Percentiles rank a stretch among this genome's conserved stretches.
These are phyloP conservation scores for Trametes gibbosa DNA, from an alignment of 768 basidiomycete species.

Conservation along the genomic window DNA sequence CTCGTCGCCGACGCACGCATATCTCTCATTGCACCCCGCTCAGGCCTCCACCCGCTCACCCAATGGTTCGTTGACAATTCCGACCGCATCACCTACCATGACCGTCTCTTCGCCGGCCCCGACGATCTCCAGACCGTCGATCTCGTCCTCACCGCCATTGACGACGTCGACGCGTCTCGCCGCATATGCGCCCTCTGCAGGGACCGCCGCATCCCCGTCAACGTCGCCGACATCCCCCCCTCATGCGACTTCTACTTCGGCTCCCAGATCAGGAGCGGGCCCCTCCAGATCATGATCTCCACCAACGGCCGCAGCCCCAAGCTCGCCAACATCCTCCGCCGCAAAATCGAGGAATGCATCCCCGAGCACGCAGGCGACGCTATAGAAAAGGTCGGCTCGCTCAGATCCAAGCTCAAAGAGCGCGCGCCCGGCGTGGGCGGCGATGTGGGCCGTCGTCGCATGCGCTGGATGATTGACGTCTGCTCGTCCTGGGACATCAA, in stretches of 20 bases:
- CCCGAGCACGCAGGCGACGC: slow-evolving; percentile 73
- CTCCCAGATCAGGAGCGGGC: slow-evolving; percentile 84
- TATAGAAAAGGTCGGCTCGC: slow-evolving; percentile 72
- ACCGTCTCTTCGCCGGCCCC: slow-evolving; percentile 62
- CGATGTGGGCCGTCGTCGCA: slow-evolving; percentile 68
- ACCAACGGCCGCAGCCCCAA: slow-evolving; percentile 93
- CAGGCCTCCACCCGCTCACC: slow-evolving; percentile 63
- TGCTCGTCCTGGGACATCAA: slow-evolving; percentile 87
- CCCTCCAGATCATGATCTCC: slow-evolving; percentile 93
- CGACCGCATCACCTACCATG: slow-evolving; percentile 63
- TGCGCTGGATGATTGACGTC: slow-evolving; percentile 89
- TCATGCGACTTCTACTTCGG: slow-evolving; percentile 99
- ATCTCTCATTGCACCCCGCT: slow-evolving; percentile 69
- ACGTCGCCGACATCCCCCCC: slow-evolving; percentile 94
- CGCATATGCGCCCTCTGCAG: slow-evolving; percentile 72
- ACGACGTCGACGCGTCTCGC: slow-evolving; percentile 70
- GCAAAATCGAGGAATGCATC: slow-evolving; percentile 62
- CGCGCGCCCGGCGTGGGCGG: slow-evolving; percentile 85
- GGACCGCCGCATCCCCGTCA: slow-evolving; percentile 74
- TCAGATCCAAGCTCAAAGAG: slow-evolving; percentile 71
- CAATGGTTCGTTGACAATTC: slow-evolving; percentile 47
- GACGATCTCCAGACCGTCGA: slow-evolving; percentile 69
- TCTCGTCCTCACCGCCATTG: slow-evolving; percentile 93
- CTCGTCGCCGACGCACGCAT: slow-evolving; percentile 78
- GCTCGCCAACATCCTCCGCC: slow-evolving; percentile 80